Evolutionary conservation across 257 asterid species (phyloP), one percentile per base, ranked within the genome.

Genomic region (Rhazya stricta): DNA sequence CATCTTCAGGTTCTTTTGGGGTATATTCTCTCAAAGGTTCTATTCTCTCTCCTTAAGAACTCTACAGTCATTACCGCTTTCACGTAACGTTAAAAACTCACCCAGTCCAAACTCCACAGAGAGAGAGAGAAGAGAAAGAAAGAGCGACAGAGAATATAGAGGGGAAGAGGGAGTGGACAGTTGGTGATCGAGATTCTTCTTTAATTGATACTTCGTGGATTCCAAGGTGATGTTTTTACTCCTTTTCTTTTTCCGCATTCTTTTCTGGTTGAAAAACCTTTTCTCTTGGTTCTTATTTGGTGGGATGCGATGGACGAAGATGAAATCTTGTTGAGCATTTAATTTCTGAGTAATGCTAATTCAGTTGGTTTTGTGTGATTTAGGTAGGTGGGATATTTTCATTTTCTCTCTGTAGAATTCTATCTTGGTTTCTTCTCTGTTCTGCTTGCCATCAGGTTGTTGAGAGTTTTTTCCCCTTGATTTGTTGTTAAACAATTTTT

Each of bases 11-110:
- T 81, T 81, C 76, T 66, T 74, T 72, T 48, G 69, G 42, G 84
- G 96, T 76, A 92, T 92, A 89, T 90, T 89, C 96, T 41, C 73
- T 41, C 73, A 58, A 41, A 2, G 71, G 45, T n/a, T 56, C 60
- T 18, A 76, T 12, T 70, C 77, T 67, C 73, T 23, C 79, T 63
- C 12, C 41, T 75, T 57, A 61, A 54, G 57, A 73, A 60, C 78
- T 73, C 62, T 48, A 72, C 78, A 72, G 53, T 80, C 76, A 48
- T 81, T 79, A 58, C 71, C 42, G 37, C 50, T 19, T 57, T 73
- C 75, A 62, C 74, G 42, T 78, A 43, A 23, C 9, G 19, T 60
- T 54, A 27, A 69, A 62, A 42, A 25, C 67, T 13, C 36, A 36
- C 27, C 45, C 42, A 43, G 61, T 42, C 60, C 58, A 29, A 30